A percentile compares a stretch with the other conserved stretches of the same genome.
phyloP scores from a whole-genome alignment of 2,329 filamentous ascomycete species.

The Nemania diffusa region DNA sequence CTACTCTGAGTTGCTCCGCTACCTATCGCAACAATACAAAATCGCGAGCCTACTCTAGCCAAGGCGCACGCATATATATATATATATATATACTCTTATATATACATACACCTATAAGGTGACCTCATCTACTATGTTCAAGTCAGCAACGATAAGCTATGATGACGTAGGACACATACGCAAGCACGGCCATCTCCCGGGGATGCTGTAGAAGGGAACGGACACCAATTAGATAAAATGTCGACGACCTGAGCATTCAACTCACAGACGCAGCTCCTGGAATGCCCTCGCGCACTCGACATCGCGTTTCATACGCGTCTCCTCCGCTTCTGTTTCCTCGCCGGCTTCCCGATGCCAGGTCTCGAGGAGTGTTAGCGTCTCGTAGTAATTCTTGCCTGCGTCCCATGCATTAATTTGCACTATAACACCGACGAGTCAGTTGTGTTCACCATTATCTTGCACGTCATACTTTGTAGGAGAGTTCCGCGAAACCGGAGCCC shows the following conservation, averaged over 20 bases:
- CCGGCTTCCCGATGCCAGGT: constrained; percentile 43
- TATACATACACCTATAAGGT: not conserved
- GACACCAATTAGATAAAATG: not conserved
- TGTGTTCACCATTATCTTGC: not conserved
- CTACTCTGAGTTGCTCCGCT: not conserved
- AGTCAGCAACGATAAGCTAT: not conserved
- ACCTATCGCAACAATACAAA: not conserved
- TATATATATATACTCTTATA: no score
- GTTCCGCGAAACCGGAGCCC: not conserved
- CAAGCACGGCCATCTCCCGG: not conserved
- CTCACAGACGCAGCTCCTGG: constrained; percentile 17
- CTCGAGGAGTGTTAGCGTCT: constrained; percentile 43
- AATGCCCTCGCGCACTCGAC: constrained; percentile 40
- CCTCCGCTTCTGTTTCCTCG: constrained; percentile 39
- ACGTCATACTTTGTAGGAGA: not conserved
- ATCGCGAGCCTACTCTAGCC: not conserved
- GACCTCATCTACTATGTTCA: not conserved
- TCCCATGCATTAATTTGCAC: constrained; percentile 41
- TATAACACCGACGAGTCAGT: constrained; percentile 17
- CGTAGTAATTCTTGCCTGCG: constrained; percentile 45
- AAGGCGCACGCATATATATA: not conserved
- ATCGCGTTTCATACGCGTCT: constrained; percentile 37
- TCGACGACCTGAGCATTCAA: not conserved
- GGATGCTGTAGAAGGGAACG: not conserved
- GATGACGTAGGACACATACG: not conserved